Base-by-base conservation (phyloP, 805 yeast genomes). In the Torulaspora maleeae region DNA sequence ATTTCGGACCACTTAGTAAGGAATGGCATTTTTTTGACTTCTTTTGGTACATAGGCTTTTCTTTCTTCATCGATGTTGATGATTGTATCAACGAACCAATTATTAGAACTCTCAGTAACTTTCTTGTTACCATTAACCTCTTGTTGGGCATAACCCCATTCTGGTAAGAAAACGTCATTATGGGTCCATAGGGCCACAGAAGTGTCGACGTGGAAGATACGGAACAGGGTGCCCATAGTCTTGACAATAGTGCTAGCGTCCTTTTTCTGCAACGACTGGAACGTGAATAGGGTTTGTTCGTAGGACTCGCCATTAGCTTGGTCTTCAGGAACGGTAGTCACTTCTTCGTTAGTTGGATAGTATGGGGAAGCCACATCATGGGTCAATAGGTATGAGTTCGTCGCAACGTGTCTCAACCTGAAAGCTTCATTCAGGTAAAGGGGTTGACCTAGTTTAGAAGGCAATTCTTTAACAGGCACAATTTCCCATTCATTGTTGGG, bases 331-430 rank as follows among this genome's bases (percentile, higher is more conserved):
- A 81, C 81, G 36, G 95, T 80, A 2, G 93, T 84, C 57, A 93
- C 85, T 70, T 93, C 99, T 69, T 89, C 96, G 59, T 90, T 86
- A n/a, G 96, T 86, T 45, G 97, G 84, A 59, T 69, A 83, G 51
- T 83, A 72, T 24, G 99, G 98, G 2, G 98, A 93, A 1, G 96
- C 96, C 44, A 93, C 97, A 64, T 91, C 97, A 62, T 93, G 99
- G 16, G 98, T 79, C 58, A 88, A 75, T 54, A 93, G 70, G 56
- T 70, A 83, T 9, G 95, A 85, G 43, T 87, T 77, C 1, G 98
- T 89, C 25, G 74, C 80, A 41, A 84, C 77, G 61, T 93, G 99
- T 65, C 77, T 80, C 46, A 93, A 71, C 67, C 97, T 84, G 46
- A 93, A 72, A 15, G 76, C 66, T 58, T 87, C 93, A 53, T 86